Evolutionary conservation across 2,329 filamentous ascomycete genomes (phyloP).

Genomic region (Cercospora sp.): DNA sequence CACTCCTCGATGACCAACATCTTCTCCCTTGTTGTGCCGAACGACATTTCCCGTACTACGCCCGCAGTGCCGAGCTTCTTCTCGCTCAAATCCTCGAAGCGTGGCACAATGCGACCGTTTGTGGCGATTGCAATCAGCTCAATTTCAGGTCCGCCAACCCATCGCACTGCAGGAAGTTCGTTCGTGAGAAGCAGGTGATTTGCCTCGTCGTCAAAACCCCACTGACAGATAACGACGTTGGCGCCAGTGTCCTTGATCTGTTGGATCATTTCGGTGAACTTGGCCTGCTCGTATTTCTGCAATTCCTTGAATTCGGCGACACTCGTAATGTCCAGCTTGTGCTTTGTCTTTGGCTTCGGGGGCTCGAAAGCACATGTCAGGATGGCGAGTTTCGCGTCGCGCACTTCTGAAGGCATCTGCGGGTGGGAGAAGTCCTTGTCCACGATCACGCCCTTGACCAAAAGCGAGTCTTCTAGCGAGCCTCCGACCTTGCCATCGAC

Average conservation of each 20-base stretch:
- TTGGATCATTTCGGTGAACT: slow-evolving; percentile 98
- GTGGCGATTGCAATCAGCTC: slow-evolving; percentile 98
- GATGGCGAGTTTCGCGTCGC: slow-evolving; percentile 95
- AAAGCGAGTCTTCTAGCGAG: slow-evolving; percentile 83
- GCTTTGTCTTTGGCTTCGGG: slow-evolving; percentile 99
- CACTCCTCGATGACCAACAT: slow-evolving; percentile 99
- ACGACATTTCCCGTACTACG: slow-evolving; percentile 89
- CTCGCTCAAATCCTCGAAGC: slow-evolving; percentile 89
- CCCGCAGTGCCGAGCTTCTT: slow-evolving; percentile 91
- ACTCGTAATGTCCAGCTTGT: slow-evolving; percentile 95
- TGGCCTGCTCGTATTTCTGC: slow-evolving; percentile 91
- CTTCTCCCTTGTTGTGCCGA: slow-evolving; percentile 97
- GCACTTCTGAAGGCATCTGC: slow-evolving; percentile 95
- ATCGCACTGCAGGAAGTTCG: slow-evolving; percentile 89
- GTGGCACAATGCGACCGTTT: slow-evolving; percentile 93
- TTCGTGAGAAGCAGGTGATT: slow-evolving; percentile 97
- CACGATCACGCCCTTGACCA: slow-evolving; percentile 97
- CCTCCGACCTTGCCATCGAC: slow-evolving; percentile 98
- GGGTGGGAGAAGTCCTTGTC: slow-evolving; percentile 99
- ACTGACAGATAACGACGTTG: slow-evolving; percentile 97
- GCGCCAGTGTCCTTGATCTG: slow-evolving; percentile 97
- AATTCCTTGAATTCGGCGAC: slow-evolving; percentile 99
- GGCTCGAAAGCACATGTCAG: slow-evolving; percentile 97
- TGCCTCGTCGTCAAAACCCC: slow-evolving; percentile 98
- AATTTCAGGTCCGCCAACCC: slow-evolving; percentile 97